Evolutionary conservation across 768 basidiomycete genomes (phyloP), one percentile per base, ranked within the genome.

Genomic region (Auriscalpium vulgare): DNA sequence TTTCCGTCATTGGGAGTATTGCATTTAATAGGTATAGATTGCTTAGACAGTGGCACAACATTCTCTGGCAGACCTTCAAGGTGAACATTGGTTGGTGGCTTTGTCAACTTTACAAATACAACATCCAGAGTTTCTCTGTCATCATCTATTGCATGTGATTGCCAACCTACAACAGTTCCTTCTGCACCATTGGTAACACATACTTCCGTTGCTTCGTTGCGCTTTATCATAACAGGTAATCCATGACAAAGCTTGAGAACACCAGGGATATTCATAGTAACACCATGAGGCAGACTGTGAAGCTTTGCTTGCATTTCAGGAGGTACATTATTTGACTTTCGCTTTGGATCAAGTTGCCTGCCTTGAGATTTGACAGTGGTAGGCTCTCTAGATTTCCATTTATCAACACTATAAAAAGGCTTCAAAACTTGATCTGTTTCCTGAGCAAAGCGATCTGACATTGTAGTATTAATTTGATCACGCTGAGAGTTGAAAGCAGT

Each of bases 391-490:
- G 23, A 17, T 2, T 36, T n/a, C 17, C 34, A 37, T 17, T 14
- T 51, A 38, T 51, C 50, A 16, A 59, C 56, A 19, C 67, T 68
- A 56, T 68, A 69, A 56, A 72, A 74, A 8, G 61, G 8, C 14
- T 19, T 23, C 14, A 74, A 48, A 1, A 37, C 10, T 57, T 71
- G 71, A 1, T 53, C 47, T 10, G 58, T 66, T 11, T 74, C 72
- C 36, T 17, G 13, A 1, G 74, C 69, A 67, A 73, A 78, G 10
- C 67, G 56, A 16, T 52, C 9, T n/a, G 53, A 37, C 1, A 71
- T 71, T 1, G 70, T 8, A 8, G 59, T 17, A 62, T 78, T 78
- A 0, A 75, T 66, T 51, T 62, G 56, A 60, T 77, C 75, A 55
- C 71, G 70, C 29, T 71, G 64, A 10, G 62, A 29, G 65, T 75